Evolutionary conservation across 2,329 filamentous ascomycete species (phyloP).

Genomic region (Biscogniauxia mediterranea): DNA sequence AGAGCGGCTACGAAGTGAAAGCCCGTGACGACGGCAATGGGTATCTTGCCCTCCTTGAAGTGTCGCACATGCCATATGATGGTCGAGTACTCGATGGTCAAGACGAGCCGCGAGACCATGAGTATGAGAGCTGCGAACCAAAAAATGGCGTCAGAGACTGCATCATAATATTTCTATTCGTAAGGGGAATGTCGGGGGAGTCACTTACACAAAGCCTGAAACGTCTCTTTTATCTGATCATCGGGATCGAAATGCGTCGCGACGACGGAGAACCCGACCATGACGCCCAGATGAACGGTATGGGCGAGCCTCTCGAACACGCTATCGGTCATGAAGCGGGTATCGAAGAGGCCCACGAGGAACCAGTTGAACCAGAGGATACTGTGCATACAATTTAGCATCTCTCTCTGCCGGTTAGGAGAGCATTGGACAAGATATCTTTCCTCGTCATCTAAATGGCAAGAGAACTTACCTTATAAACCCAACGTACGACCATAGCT

Average conservation of each 20-base stretch:
- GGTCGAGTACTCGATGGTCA: conserved; percentile 52
- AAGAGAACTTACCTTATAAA: conserved; percentile 43
- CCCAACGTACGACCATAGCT: conserved; percentile 44
- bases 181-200: neutral
- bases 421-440: conserved; percentile 15
- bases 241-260: conserved; percentile 43
- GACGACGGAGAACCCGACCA: conserved; percentile 62
- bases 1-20: conserved; percentile 35
- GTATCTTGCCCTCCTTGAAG: conserved; percentile 35
- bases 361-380: conserved; percentile 62
- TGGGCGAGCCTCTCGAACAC: conserved; percentile 61
- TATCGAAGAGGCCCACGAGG: conserved; percentile 60
- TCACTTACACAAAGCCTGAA: conserved; percentile 38
- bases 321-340: conserved; percentile 62
- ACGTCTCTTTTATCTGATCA: conserved; percentile 34
- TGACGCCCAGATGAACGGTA: conserved; percentile 57
- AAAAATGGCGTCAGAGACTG: neutral
- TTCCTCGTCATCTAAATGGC: conserved; percentile 22
- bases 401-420: conserved; percentile 36
- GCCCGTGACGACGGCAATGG: conserved; percentile 34
- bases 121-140: conserved; percentile 39
- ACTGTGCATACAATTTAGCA: too few relatives aligned
- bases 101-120: conserved; percentile 48
- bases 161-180: neutral
- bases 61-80: conserved; percentile 42